phyloP scores from a whole-genome alignment of 1,284 basidiomycete species.

The Afroboletus lepidellus region DNA sequence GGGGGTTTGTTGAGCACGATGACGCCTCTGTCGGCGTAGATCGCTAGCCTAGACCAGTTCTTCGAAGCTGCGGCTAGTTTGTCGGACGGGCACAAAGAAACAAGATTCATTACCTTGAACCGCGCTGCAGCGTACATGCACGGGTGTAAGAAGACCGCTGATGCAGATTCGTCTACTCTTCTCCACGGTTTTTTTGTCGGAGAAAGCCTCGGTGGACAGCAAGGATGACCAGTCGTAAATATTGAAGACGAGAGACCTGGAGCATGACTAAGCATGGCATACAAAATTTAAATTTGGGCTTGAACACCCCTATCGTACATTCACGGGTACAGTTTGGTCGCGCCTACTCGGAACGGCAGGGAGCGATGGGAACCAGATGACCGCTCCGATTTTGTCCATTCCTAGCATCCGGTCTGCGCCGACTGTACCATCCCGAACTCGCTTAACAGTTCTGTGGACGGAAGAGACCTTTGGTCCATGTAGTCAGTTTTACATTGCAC shows the following conservation, averaged over 20 bases:
- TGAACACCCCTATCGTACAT: no score
- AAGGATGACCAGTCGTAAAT: background rate
- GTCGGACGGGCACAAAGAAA: background rate
- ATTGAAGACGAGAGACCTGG: no score
- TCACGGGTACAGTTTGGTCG: no score
- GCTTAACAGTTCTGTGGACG: no score
- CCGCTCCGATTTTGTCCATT: background rate
- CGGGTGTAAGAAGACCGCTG: background rate
- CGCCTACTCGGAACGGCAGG: no score
- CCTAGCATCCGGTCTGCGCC: background rate
- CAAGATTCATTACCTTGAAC: conserved; percentile 21
- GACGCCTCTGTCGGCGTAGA: conserved; percentile 55
- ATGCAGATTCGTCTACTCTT: background rate
- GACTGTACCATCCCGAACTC: background rate
- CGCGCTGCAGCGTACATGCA: conserved; percentile 23
- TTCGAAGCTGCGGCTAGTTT: conserved; percentile 14
- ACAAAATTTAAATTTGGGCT: background rate
- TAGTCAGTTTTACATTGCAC: no score
- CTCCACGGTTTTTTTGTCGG: background rate
- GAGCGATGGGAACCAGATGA: no score
- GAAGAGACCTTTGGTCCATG: no score
- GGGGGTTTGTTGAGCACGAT: conserved; percentile 64
- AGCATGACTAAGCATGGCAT: conserved; percentile 8
- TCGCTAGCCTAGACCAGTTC: conserved; percentile 34
- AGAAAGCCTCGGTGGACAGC: background rate